Percentiles rank a stretch among this genome's conserved stretches.
Conservation (phyloP, 2,329 filamentous ascomycete species). For the Colletotrichum paranaense region DNA sequence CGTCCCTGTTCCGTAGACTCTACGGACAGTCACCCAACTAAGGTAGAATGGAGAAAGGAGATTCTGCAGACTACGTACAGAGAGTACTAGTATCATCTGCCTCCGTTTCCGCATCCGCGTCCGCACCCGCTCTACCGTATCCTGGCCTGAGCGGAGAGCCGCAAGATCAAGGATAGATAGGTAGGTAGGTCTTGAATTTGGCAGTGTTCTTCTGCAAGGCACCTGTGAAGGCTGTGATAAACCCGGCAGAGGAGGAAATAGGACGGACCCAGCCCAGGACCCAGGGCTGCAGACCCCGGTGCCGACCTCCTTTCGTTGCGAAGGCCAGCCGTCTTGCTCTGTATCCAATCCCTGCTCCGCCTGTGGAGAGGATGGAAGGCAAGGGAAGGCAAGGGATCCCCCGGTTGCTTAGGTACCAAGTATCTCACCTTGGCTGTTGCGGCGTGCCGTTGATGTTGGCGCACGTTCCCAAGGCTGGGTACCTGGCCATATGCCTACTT, state of each 20-base stretch:
- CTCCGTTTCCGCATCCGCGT: not conserved
- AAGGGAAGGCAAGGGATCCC: not conserved
- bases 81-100: not conserved
- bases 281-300: not conserved
- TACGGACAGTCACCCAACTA: too few relatives aligned
- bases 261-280: not conserved
- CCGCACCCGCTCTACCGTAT: not conserved
- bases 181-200: not conserved
- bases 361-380: not conserved
- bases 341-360: not conserved
- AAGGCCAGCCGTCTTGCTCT: not conserved
- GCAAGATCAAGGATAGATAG: not conserved
- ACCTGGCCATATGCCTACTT: not conserved
- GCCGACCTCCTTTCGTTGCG: not conserved
- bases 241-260: not conserved
- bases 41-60: not conserved
- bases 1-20: too few relatives aligned
- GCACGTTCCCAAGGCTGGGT: not conserved
- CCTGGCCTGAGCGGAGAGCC: not conserved
- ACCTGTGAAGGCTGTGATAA: not conserved
- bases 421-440: not conserved
- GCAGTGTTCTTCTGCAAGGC: not conserved
- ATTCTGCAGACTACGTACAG: not conserved
- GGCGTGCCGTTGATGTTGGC: not conserved
- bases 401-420: too few relatives aligned